phyloP scores from a whole-genome alignment of 345 rosid genomes.

The Chamaenerion angustifolium region DNA sequence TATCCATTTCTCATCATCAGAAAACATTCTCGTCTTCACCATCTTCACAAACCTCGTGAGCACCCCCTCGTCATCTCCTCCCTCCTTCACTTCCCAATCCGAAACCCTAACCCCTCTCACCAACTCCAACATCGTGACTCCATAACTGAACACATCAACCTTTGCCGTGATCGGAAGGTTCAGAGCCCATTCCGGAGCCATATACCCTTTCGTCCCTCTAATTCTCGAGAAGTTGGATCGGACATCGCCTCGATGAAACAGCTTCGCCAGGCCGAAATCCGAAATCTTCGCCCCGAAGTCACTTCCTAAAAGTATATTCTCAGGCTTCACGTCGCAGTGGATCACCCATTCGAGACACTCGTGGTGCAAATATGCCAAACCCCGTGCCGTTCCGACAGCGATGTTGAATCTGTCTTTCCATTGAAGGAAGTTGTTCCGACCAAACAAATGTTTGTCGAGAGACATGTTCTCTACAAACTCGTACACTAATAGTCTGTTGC shows the following conservation, averaged over 20 bases:
- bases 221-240: constrained; percentile 8
- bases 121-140: constrained; percentile 18
- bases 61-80: constrained; percentile 18
- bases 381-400: constrained; percentile 14
- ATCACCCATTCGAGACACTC: constrained; percentile 18
- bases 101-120: constrained; percentile 12
- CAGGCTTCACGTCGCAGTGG: constrained; percentile 22
- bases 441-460: constrained; percentile 14
- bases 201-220: constrained; percentile 17
- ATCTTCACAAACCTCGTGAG: constrained; percentile 15
- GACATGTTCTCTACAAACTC: constrained; percentile 18
- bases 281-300: constrained; percentile 14
- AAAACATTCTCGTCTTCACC: constrained; percentile 11
- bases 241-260: constrained; percentile 5
- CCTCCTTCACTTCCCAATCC: constrained; percentile 9
- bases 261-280: constrained; percentile 21
- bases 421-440: background rate
- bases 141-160: constrained; percentile 13
- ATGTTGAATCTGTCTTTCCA: constrained; percentile 12
- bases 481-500: constrained; percentile 12
- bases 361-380: constrained; percentile 17
- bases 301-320: constrained; percentile 9
- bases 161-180: constrained; percentile 9
- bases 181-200: constrained; percentile 11
- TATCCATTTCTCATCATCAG: constrained; percentile 13